Evolutionary conservation across 345 rosid species (phyloP).

Genomic region (Psidium guajava): DNA sequence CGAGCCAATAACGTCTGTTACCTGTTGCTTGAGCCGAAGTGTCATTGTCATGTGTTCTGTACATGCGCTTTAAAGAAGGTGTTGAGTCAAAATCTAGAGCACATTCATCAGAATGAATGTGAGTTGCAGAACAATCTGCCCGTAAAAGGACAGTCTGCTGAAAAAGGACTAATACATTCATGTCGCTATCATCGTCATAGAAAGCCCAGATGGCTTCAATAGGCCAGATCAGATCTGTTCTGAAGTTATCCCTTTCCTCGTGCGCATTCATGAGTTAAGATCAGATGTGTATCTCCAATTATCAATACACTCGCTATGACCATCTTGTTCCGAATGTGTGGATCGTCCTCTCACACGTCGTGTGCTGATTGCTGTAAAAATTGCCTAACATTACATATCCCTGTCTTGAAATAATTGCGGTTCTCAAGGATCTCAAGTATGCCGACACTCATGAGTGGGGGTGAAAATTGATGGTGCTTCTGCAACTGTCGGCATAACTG

Average conservation of each 20-base stretch:
- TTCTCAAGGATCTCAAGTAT: constrained; percentile 72
- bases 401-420: constrained; percentile 17
- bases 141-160: neutral
- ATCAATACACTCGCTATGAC: neutral
- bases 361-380: neutral
- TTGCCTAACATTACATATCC: neutral
- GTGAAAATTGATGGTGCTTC: constrained; percentile 67
- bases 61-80: neutral
- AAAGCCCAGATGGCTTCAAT: neutral
- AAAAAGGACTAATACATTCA: neutral
- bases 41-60: neutral
- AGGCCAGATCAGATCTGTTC: neutral
- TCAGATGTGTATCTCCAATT: neutral
- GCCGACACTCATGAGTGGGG: constrained; percentile 93
- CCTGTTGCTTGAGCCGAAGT: neutral
- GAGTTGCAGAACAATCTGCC: neutral
- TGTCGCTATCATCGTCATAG: neutral
- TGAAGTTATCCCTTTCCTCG: neutral
- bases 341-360: neutral
- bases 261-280: neutral
- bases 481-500: constrained; percentile 85
- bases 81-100: neutral
- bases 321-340: neutral
- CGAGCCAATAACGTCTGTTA: neutral
- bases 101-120: neutral